phyloP scores from a whole-genome alignment of 2,329 filamentous ascomycete species.

The Phaeoacremonium minimum region DNA sequence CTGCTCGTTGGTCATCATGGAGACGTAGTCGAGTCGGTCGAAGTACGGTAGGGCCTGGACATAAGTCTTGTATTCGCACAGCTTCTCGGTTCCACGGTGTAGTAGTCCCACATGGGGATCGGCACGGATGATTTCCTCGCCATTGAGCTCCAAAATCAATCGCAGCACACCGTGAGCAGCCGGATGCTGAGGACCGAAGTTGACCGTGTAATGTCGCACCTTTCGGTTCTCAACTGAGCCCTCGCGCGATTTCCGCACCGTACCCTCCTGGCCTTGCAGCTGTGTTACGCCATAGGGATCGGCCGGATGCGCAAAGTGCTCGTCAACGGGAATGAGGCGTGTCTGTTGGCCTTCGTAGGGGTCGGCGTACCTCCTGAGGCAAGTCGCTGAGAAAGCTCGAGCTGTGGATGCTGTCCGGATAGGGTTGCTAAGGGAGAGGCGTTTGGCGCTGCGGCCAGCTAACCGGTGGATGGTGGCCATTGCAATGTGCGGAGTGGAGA shows the following conservation, averaged over 20 bases:
- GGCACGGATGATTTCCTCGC: conserved; percentile 93
- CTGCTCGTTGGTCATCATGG: conserved; percentile 99
- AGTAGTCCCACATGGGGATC: conserved; percentile 96
- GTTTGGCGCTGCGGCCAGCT: conserved; percentile 66
- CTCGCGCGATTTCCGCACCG: conserved; percentile 41
- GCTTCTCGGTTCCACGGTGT: conserved; percentile 96
- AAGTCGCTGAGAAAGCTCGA: conserved; percentile 63
- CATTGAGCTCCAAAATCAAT: conserved; percentile 94
- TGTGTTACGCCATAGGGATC: conserved; percentile 43
- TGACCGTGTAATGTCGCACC: conserved; percentile 98
- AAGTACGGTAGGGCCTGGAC: conserved; percentile 98
- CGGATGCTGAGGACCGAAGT: conserved; percentile 98
- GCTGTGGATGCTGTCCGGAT: conserved; percentile 21
- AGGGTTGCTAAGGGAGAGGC: conserved; percentile 55
- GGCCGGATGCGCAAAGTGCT: conserved; percentile 52
- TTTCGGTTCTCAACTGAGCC: conserved; percentile 62
- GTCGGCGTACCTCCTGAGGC: conserved; percentile 59
- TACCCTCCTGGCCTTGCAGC: conserved; percentile 34
- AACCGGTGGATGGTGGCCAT: conserved; percentile 74
- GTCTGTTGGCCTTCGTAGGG: conserved; percentile 49
- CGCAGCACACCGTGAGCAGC: conserved; percentile 97
- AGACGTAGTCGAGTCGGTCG: conserved; percentile 97
- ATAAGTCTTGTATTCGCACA: conserved; percentile 99
- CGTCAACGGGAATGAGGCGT: conserved; percentile 61
- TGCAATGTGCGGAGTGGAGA: conserved; percentile 27